Base-by-base conservation (phyloP, 495 filamentous ascomycete species). In the Aspergillus affinis region DNA sequence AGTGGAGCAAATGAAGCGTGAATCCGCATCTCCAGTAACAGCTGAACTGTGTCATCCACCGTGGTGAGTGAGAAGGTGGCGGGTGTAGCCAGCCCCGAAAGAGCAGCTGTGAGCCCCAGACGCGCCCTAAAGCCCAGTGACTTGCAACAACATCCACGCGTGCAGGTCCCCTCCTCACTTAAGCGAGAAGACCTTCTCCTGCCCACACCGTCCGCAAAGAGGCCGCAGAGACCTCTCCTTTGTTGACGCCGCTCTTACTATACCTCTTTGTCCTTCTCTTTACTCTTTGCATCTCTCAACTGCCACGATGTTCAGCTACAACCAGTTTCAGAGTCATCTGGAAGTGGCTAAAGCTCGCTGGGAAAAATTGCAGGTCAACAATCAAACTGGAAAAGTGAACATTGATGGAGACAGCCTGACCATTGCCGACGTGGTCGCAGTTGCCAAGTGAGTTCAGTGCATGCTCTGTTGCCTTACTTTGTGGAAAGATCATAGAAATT, bases 361-460 rank as follows among this genome's bases (percentile, higher is more conserved):
- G 36, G 36, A 41, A 15, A 13, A 41, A 10, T 6, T 41, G 36
- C 36, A 41, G 36, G 13, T 10, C 3, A 15, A 41, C 36, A 41
- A 2, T 15, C 36, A 41, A 41, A 4, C 13, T 8, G 36, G 36
- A 41, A 41, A 41, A 2, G 13, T 41, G 1, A 41, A 6, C 10
- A 41, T 41, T 5, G 61, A 66, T 49, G 64, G 64, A 21, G 57
- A 57, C 6, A 61, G 47, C n/a, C 55, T 66, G 19, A 61, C 63
- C 32, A 61, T 66, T 52, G 51, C 64, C 41, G 32, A 50, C 0
- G 64, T 66, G n/a, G 61, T 63, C 15, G 61, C 64, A 2, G 58
- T 66, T 13, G 64, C 64, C 29, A 51, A 51, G 64, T 66, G 44
- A 15, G 50, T 32, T 8, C 36, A 41, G 3, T 0, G 13, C 13